Evolutionary conservation across 2,329 filamentous ascomycete species (phyloP).

Genomic region (Cladosporium sp.): DNA sequence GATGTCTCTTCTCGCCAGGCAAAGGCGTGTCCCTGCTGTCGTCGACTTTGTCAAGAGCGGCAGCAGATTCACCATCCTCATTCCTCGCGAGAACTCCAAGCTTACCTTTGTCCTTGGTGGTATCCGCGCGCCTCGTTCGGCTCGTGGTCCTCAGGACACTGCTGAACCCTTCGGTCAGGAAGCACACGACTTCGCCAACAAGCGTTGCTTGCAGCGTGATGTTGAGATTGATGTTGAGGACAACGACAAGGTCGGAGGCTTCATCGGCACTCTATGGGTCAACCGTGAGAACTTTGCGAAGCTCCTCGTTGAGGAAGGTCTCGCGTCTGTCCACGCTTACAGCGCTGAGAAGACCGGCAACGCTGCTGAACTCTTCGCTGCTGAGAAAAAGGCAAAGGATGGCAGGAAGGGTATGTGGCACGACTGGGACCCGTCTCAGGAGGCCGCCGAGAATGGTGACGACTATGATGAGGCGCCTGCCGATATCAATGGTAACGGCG

Average conservation of each 20-base stretch:
- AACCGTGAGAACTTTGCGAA: constrained; percentile 96
- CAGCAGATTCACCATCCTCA: constrained; percentile 85
- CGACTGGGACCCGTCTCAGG: constrained; percentile 88
- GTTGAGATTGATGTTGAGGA: constrained; percentile 94
- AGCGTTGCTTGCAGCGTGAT: constrained; percentile 87
- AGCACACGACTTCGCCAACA: constrained; percentile 86
- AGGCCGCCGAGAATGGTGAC: constrained; percentile 58
- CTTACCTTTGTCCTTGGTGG: constrained; percentile 92
- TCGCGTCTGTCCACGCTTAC: constrained; percentile 89
- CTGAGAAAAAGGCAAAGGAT: constrained; percentile 87
- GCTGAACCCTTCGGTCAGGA: constrained; percentile 95
- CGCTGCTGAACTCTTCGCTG: constrained; percentile 79
- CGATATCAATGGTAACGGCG: constrained; percentile 51
- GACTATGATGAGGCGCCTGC: constrained; percentile 46
- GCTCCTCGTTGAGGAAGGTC: constrained; percentile 86
- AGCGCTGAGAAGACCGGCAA: constrained; percentile 95
- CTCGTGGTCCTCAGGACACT: constrained; percentile 74
- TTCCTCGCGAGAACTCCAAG: constrained; percentile 91
- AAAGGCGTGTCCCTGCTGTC: constrained; percentile 88
- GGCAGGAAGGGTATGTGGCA: constrained; percentile 86
- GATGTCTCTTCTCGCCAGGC: constrained; percentile 79
- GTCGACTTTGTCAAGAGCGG: constrained; percentile 99
- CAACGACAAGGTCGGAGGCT: constrained; percentile 94
- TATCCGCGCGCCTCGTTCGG: constrained; percentile 85
- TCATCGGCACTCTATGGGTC: constrained; percentile 92